A percentile compares a stretch with the other conserved stretches of the same genome.
Conservation (phyloP, 257 asterid genomes). For the Petrea volubilis region DNA sequence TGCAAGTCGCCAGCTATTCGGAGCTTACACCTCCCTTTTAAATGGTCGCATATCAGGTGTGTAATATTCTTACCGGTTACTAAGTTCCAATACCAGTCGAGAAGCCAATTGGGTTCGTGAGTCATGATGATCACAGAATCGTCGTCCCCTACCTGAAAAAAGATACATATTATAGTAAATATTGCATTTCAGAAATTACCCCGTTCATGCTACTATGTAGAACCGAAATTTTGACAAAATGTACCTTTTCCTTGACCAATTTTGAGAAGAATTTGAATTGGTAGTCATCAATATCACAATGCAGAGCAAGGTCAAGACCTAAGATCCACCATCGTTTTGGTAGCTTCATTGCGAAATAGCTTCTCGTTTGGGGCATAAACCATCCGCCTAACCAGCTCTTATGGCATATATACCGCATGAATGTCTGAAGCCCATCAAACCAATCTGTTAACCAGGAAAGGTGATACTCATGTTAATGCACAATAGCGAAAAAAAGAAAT, state of each 20-base stretch:
- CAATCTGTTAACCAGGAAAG: conserved; percentile 46
- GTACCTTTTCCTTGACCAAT: conserved; percentile 61
- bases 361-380: conserved; percentile 79
- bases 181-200: too few relatives aligned
- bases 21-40: conserved; percentile 62
- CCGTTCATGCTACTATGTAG: too few relatives aligned
- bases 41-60: conserved; percentile 57
- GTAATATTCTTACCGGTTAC: conserved; percentile 58
- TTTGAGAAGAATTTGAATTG: conserved; percentile 72
- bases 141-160: conserved; percentile 48
- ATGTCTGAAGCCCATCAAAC: conserved; percentile 85
- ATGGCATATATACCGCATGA: conserved; percentile 75
- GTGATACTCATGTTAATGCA: not conserved
- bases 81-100: conserved; percentile 62
- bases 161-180: not conserved
- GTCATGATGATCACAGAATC: conserved; percentile 75
- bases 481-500: not conserved
- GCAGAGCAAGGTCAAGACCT: conserved; percentile 77
- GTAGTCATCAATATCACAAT: conserved; percentile 64
- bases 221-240: not conserved
- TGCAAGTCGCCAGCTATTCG: conserved; percentile 73
- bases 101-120: conserved; percentile 76
- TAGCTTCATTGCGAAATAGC: conserved; percentile 71
- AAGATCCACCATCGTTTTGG: conserved; percentile 77
- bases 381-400: conserved; percentile 81